These are phyloP conservation scores for Marsdenia floribunda DNA, from an alignment of 257 asterid species.

Conservation along the genomic window DNA sequence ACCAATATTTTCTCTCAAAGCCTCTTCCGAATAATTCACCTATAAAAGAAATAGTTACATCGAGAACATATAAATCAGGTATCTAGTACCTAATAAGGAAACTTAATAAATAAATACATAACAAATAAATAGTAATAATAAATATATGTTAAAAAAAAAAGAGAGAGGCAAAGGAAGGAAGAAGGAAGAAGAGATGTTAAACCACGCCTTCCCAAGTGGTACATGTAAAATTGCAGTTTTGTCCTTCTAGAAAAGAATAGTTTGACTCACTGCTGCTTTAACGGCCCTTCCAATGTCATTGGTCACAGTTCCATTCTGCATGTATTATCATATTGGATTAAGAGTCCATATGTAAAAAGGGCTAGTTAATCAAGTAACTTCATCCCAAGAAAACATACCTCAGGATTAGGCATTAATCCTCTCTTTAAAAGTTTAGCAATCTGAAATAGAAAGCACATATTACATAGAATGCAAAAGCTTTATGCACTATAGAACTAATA, in stretches of 20 bases:
- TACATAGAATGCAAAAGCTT: conserved; percentile 16
- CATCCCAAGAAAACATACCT: conserved; percentile 37
- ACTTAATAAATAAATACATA: no score
- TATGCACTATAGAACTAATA: conserved; percentile 8
- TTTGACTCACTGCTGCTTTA: conserved; percentile 64
- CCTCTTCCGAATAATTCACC: conserved; percentile 75
- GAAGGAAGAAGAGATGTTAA: neutral
- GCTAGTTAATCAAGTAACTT: conserved; percentile 14
- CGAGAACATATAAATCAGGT: conserved; percentile 6
- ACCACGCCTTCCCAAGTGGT: conserved; percentile 86
- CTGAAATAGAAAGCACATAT: conserved; percentile 35
- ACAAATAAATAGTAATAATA: neutral
- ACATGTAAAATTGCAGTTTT: conserved; percentile 96
- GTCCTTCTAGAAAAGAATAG: conserved; percentile 78
- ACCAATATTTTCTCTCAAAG: conserved; percentile 76
- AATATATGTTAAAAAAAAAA: neutral
- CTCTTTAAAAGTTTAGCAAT: conserved; percentile 64
- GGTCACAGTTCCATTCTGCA: conserved; percentile 91
- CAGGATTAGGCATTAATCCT: conserved; percentile 71
- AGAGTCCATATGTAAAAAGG: neutral
- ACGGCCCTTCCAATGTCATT: conserved; percentile 66
- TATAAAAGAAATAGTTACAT: conserved; percentile 26
- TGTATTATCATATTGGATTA: conserved; percentile 2
- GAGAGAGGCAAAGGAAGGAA: neutral
- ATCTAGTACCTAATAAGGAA: neutral